Percentiles rank a stretch among this genome's conserved stretches.
Conservation (phyloP, 1,284 basidiomycete species). For the Pholiota adiposa region DNA sequence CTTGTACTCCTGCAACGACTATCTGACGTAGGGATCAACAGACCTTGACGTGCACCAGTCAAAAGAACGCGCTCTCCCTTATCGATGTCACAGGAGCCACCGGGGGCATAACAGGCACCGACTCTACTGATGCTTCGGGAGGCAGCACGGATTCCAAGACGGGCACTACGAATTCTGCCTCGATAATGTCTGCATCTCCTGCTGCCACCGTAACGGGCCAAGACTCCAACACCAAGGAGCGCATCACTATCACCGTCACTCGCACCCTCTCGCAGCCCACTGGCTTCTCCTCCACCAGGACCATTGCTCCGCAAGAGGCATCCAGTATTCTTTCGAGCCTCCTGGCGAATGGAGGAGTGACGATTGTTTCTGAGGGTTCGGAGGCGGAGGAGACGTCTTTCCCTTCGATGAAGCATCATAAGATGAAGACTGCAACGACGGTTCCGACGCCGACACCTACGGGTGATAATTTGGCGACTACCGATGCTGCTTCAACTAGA, state of each 20-base stretch:
- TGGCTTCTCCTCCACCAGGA: slow-evolving; percentile 41
- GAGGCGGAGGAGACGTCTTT: background rate
- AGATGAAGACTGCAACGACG: background rate
- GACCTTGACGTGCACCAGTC: slow-evolving; percentile 51
- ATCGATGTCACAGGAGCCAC: slow-evolving; percentile 48
- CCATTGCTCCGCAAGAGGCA: slow-evolving; percentile 46
- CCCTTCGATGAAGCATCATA: background rate
- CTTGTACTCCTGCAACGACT: background rate
- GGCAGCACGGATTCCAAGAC: slow-evolving; percentile 1
- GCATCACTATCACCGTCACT: slow-evolving; percentile 38
- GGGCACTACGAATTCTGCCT: slow-evolving; percentile 1
- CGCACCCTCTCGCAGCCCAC: slow-evolving; percentile 38
- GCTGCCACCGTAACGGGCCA: slow-evolving; percentile 14
- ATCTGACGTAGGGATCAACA: slow-evolving; percentile 24
- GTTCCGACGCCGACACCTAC: background rate
- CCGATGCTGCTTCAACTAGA: slow-evolving; percentile 3
- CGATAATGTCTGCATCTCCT: slow-evolving; percentile 3
- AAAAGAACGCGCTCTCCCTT: slow-evolving; percentile 42
- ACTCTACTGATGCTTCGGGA: slow-evolving; percentile 13
- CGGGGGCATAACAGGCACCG: slow-evolving; percentile 42
- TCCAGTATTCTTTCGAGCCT: slow-evolving; percentile 44
- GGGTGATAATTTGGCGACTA: background rate
- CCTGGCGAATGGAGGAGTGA: slow-evolving; percentile 18
- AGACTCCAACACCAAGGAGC: slow-evolving; percentile 4
- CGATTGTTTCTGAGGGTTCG: background rate